Evolutionary conservation across 2,329 filamentous ascomycete genomes (phyloP).

Genomic region (Cercospora zeina): DNA sequence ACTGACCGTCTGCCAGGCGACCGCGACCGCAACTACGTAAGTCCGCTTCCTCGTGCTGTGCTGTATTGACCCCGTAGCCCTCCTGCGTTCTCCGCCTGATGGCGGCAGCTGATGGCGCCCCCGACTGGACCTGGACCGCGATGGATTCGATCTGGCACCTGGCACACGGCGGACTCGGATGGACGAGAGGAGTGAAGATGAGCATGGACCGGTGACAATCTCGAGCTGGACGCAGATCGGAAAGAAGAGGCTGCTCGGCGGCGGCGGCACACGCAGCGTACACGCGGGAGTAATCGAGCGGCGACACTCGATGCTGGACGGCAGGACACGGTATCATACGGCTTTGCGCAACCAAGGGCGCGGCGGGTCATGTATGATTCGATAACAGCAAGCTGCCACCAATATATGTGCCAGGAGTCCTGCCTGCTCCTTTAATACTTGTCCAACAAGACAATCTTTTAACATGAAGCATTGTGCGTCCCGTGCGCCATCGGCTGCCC

Average conservation of each 20-base stretch:
- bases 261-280: conserved; percentile 21
- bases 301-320: conserved; percentile 24
- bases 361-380: conserved; percentile 27
- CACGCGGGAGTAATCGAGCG: conserved; percentile 22
- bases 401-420: conserved; percentile 24
- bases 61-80: conserved; percentile 16
- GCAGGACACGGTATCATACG: conserved; percentile 25
- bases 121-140: conserved; percentile 24
- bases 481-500: conserved; percentile 16
- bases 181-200: conserved; percentile 16
- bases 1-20: conserved; percentile 17
- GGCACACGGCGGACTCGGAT: conserved; percentile 23
- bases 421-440: conserved; percentile 25
- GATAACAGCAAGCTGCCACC: conserved; percentile 27
- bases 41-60: conserved; percentile 9
- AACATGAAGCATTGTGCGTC: conserved; percentile 19
- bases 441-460: conserved; percentile 21
- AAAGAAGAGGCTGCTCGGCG: conserved; percentile 11
- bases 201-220: conserved; percentile 11
- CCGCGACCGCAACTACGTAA: conserved; percentile 27
- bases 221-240: conserved; percentile 18
- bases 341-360: conserved; percentile 25
- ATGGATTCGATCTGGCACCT: conserved; percentile 25
- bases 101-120: conserved; percentile 1
- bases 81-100: conserved; percentile 19